Evolutionary conservation across 306 rosid species (phyloP), one percentile per base, ranked within the genome.

Genomic region (Astragalus membranaceus): DNA sequence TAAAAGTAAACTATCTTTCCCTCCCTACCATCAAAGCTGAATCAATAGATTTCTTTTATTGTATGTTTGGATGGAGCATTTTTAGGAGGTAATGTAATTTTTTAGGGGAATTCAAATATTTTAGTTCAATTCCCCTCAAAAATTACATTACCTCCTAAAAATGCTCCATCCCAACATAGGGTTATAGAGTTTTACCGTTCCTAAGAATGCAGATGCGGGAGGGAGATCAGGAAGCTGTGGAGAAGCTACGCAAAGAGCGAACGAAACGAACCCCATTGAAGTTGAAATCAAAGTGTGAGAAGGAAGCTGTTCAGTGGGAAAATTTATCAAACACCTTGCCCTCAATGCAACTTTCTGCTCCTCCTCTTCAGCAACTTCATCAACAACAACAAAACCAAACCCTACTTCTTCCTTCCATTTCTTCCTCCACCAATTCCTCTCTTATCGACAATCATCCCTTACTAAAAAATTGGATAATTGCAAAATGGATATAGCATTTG

Each of bases 251-350:
- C 14, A 67, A 85, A 78, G 81, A 82, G 56, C 77, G 92, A 14
- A 88, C 80, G 90, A 85, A 70, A 77, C 69, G 43, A 8, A 80
- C 86, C 3, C 84, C 88, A 8, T 26, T 81, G 46, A 90, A 83
- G 82, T 87, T 88, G n/a, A 86, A 78, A 58, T 57, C 48, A 0
- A 81, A 64, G 82, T 79, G 86, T 80, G 75, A 78, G 64, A 64
- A 62, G 5, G 96, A 90, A 82, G 81, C 88, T 56, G 71, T 76
- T 35, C 86, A 70, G 32, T 90, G 96, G 96, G 88, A 88, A 13
- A 53, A 74, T n/a, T n/a, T n/a, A n/a, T n/a, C n/a, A n/a, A n/a
- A n/a, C n/a, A n/a, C n/a, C n/a, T n/a, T n/a, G n/a, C 50, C 76
- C 3, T 57, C 79, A 43, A 73, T 85, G 81, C 90, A 86, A 67